A percentile compares a stretch with the other conserved stretches of the same genome.
These are phyloP conservation scores for Xylaria telfairii DNA, from an alignment of 495 filamentous ascomycete genomes.

Conservation along the genomic window DNA sequence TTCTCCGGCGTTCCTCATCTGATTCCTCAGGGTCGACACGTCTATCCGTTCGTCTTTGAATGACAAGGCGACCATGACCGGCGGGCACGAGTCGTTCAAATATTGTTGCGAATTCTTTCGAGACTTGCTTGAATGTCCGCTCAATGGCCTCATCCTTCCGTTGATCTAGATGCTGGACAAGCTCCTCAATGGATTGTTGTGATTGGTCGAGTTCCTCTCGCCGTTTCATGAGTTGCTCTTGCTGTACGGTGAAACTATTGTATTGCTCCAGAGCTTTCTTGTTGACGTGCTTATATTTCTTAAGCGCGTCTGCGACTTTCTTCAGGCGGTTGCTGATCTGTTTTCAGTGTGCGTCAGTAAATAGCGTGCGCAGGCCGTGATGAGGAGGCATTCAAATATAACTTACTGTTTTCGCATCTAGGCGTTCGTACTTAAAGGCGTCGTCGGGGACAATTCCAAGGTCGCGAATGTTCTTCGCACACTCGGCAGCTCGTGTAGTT, in stretches of 20 bases:
- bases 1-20: slow-evolving; percentile 68
- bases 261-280: slow-evolving; percentile 99
- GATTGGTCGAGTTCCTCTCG: slow-evolving; percentile 83
- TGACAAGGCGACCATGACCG: slow-evolving; percentile 87
- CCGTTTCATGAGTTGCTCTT: slow-evolving; percentile 80
- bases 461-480: slow-evolving; percentile 85
- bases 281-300: slow-evolving; percentile 97
- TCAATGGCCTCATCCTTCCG: slow-evolving; percentile 96
- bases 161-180: slow-evolving; percentile 91
- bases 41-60: slow-evolving; percentile 86
- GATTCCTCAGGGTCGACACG: slow-evolving; percentile 67
- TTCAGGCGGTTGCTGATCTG: slow-evolving; percentile 83
- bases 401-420: slow-evolving; percentile 73
- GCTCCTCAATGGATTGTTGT: slow-evolving; percentile 83
- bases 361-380: neutral
- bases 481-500: slow-evolving; percentile 75
- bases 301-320: slow-evolving; percentile 91
- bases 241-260: slow-evolving; percentile 92
- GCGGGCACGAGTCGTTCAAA: slow-evolving; percentile 96
- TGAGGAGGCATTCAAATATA: neutral
- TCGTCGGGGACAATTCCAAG: slow-evolving; percentile 93
- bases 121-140: slow-evolving; percentile 97
- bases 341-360: slow-evolving; percentile 28
- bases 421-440: slow-evolving; percentile 88
- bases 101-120: slow-evolving; percentile 85